A percentile compares a stretch with the other conserved stretches of the same genome.
phyloP scores from a whole-genome alignment of 345 rosid species.

The Lumnitzera racemosa region DNA sequence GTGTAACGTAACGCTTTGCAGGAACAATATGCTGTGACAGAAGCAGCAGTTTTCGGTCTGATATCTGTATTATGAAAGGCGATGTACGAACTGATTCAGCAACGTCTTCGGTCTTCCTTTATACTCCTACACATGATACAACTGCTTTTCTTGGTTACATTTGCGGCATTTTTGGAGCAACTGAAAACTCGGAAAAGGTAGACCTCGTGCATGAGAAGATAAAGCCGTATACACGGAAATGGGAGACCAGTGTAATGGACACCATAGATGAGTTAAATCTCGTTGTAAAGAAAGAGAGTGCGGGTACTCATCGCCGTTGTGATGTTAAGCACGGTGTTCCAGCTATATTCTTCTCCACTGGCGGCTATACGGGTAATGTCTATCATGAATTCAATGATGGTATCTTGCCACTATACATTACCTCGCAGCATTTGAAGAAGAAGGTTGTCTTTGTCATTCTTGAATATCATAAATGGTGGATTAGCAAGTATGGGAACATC shows the following conservation, averaged over 20 bases:
- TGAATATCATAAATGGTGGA: constrained; percentile 86
- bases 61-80: constrained; percentile 71
- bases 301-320: constrained; percentile 20
- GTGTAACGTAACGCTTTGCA: constrained; percentile 14
- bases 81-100: constrained; percentile 56
- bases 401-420: constrained; percentile 65
- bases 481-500: constrained; percentile 56
- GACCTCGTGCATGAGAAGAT: constrained; percentile 44
- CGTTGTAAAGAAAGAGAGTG: constrained; percentile 22
- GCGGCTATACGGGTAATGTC: constrained; percentile 76
- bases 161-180: constrained; percentile 11
- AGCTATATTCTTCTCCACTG: constrained; percentile 73
- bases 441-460: constrained; percentile 72
- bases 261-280: constrained; percentile 60
- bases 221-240: constrained; percentile 79
- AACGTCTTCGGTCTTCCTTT: constrained; percentile 59
- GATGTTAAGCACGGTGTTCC: constrained; percentile 61
- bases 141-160: constrained; percentile 9
- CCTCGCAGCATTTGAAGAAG: constrained; percentile 62
- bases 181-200: background rate
- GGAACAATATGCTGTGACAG: constrained; percentile 80
- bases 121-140: constrained; percentile 18
- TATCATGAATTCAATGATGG: constrained; percentile 89
- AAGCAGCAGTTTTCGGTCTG: constrained; percentile 50
- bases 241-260: constrained; percentile 72